Conservation (phyloP, 805 yeast species). For the Zygotorulaspora chibaensis region DNA sequence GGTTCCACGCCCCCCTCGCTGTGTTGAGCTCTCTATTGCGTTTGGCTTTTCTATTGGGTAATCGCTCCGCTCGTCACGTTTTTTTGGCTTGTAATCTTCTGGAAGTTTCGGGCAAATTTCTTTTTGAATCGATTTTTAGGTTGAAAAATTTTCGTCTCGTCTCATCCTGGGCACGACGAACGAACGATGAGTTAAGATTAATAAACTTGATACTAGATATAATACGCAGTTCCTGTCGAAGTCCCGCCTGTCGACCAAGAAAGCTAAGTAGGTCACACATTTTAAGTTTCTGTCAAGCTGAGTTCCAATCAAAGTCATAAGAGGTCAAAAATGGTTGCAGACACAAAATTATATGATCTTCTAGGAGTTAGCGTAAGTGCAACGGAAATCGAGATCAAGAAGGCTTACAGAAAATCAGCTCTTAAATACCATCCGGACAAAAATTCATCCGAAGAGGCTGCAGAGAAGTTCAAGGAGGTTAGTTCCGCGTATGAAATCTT, state of each 20-base stretch:
- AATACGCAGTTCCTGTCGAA: not conserved
- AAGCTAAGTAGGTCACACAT: not conserved
- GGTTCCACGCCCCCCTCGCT: too few relatives aligned
- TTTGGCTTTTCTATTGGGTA: not conserved
- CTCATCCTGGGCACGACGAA: constrained; percentile 1
- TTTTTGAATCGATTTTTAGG: not conserved
- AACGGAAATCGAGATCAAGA: constrained; percentile 65
- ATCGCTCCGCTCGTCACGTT: not conserved
- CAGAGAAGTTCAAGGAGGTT: constrained; percentile 90
- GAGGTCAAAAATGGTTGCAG: constrained; percentile 61
- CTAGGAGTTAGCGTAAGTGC: constrained; percentile 71
- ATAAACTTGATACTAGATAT: not conserved
- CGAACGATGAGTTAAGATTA: not conserved
- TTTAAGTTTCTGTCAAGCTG: not conserved
- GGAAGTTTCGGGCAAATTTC: not conserved
- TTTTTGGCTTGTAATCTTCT: not conserved
- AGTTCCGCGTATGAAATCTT: constrained; percentile 86
- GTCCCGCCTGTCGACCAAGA: too few relatives aligned
- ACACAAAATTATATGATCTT: constrained; percentile 69
- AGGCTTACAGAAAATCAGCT: constrained; percentile 79
- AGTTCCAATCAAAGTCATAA: constrained; percentile 10
- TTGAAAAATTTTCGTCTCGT: constrained; percentile 1
- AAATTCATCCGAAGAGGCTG: constrained; percentile 76
- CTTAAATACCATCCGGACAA: constrained; percentile 81
- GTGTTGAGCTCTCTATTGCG: too few relatives aligned